Conservation (phyloP, 805 yeast genomes). For the Ogataea nonfermentans region DNA sequence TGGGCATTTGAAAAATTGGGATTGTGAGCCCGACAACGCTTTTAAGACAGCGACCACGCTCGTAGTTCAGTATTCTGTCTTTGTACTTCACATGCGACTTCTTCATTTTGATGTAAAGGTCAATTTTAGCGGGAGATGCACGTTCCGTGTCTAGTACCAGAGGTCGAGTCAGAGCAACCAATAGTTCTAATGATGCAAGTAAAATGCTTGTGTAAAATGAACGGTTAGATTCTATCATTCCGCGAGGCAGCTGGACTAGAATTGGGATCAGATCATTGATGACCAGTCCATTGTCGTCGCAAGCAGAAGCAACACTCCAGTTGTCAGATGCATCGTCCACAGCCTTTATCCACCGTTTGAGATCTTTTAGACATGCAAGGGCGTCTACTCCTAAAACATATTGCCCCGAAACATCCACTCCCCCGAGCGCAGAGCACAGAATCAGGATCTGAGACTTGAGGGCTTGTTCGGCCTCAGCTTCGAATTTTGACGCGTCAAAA, state of each 20-base stretch:
- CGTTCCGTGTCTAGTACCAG: slow-evolving; percentile 56
- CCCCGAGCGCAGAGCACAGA: slow-evolving; percentile 87
- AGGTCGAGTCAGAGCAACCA: slow-evolving; percentile 89
- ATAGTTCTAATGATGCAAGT: slow-evolving; percentile 68
- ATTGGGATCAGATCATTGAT: slow-evolving; percentile 72
- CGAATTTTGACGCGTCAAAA: slow-evolving; percentile 9
- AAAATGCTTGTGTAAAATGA: slow-evolving; percentile 59
- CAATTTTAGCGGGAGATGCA: slow-evolving; percentile 56
- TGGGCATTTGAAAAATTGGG: slow-evolving; percentile 52
- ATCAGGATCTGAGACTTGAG: slow-evolving; percentile 74
- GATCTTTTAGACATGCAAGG: slow-evolving; percentile 77
- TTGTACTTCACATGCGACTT: slow-evolving; percentile 72
- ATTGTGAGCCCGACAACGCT: slow-evolving; percentile 69
- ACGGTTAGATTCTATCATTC: slow-evolving; percentile 32
- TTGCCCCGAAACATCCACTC: slow-evolving; percentile 61
- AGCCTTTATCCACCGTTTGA: slow-evolving; percentile 81
- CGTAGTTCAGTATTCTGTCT: slow-evolving; percentile 55
- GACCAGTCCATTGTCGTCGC: slow-evolving; percentile 76
- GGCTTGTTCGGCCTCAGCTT: slow-evolving; percentile 32
- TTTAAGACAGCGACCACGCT: slow-evolving; percentile 60
- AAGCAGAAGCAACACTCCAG: slow-evolving; percentile 84
- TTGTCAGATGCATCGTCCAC: slow-evolving; percentile 73
- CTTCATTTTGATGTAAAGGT: slow-evolving; percentile 57
- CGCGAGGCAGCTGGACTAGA: slow-evolving; percentile 58
- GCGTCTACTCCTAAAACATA: slow-evolving; percentile 90